Percentiles rank a stretch among this genome's conserved stretches.
phyloP scores from a whole-genome alignment of 1,284 basidiomycete species.

The Rhodotorula sp. region DNA sequence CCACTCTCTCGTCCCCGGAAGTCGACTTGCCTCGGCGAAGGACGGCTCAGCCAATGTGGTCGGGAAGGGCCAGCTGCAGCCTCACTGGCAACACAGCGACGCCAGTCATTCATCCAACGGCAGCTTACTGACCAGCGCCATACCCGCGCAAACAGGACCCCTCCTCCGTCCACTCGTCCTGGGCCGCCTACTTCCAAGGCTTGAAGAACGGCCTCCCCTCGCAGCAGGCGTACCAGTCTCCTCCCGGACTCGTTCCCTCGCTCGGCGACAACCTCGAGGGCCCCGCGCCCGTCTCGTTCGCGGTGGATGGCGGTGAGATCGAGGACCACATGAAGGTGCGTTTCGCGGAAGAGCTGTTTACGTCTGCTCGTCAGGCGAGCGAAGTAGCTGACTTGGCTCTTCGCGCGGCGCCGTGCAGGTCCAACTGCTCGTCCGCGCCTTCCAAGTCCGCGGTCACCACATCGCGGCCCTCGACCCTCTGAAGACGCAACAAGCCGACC shows the following conservation, averaged over 20 bases:
- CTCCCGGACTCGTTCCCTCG: constrained; percentile 51
- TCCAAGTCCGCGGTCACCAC: constrained; percentile 98
- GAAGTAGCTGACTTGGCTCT: not conserved
- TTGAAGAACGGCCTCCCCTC: constrained; percentile 85
- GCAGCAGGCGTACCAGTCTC: constrained; percentile 77
- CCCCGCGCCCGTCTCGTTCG: constrained; percentile 60
- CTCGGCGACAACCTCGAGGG: constrained; percentile 56
- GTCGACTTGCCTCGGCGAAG: no score
- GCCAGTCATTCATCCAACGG: no score
- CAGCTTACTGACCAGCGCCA: not conserved
- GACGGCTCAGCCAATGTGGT: no score
- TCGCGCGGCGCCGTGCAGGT: constrained; percentile 58
- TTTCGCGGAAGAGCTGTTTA: not conserved
- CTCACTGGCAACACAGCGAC: no score
- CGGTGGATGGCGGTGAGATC: constrained; percentile 59
- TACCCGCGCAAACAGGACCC: constrained; percentile 56
- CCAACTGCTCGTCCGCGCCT: constrained; percentile 93
- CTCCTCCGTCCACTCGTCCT: constrained; percentile 86
- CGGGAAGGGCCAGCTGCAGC: no score
- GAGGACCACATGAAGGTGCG: constrained; percentile 90
- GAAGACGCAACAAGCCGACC: constrained; percentile 84
- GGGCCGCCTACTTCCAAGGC: constrained; percentile 92
- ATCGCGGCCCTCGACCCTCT: constrained; percentile 94
- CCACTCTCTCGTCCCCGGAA: not conserved
- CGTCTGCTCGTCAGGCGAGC: not conserved